Conservation (phyloP, 371 early-diverging fungal species). For the Umbelopsis sp. region DNA sequence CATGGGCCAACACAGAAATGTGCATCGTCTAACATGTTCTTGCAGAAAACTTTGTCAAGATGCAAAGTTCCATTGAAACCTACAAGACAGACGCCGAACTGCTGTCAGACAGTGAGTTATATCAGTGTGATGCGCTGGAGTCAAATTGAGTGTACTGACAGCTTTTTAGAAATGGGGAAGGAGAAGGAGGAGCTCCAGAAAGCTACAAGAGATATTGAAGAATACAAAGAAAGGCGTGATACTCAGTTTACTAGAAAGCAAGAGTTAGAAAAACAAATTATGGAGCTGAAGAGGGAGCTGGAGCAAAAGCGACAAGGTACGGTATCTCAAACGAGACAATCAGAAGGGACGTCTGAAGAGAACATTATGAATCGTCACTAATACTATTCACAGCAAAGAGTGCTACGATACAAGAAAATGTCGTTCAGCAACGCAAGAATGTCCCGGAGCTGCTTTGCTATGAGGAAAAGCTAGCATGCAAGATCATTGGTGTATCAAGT, state of each 20-base stretch:
- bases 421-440: constrained; percentile 10
- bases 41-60: constrained; percentile 4
- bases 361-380: neutral
- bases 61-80: constrained; percentile 7
- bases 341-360: too few relatives aligned
- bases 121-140: neutral
- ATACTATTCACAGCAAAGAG: neutral
- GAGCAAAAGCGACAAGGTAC: constrained; percentile 16
- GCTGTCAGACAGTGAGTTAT: constrained; percentile 1
- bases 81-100: constrained; percentile 15
- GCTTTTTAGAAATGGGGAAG: constrained; percentile 3
- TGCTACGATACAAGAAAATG: neutral
- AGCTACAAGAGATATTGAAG: constrained; percentile 1
- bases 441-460: constrained; percentile 9
- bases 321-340: neutral
- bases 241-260: neutral
- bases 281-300: constrained; percentile 4
- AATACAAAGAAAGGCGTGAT: constrained; percentile 8
- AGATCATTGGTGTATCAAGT: neutral
- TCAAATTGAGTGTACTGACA: too few relatives aligned
- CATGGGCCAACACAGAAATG: neutral
- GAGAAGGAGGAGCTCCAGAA: constrained; percentile 10
- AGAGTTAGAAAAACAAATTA: neutral
- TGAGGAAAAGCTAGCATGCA: constrained; percentile 12
- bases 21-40: neutral